Conservation (phyloP, 1,139 yeast species). For the Blastobotrys malaysiensis region DNA sequence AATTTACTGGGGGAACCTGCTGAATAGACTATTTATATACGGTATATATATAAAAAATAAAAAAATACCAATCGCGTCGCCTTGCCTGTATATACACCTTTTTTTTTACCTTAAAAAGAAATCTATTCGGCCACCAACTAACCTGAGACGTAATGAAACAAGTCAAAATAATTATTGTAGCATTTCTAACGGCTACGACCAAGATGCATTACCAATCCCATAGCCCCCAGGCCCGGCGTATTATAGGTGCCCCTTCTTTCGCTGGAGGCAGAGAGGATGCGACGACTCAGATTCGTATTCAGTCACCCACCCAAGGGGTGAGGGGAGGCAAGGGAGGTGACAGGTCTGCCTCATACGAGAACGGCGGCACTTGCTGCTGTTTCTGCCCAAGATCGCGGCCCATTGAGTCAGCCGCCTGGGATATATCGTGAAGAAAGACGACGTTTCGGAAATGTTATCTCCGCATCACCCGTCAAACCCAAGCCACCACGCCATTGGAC, state of each 20-base stretch:
- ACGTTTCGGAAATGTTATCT: not conserved
- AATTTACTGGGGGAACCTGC: not conserved
- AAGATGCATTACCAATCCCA: not conserved
- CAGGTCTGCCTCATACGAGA: not conserved
- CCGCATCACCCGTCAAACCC: not conserved
- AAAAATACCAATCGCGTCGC: not conserved
- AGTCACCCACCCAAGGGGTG: not conserved
- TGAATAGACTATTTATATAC: no score
- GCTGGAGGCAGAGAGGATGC: not conserved
- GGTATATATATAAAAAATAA: not conserved
- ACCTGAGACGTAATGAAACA: not conserved
- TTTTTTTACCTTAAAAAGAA: not conserved
- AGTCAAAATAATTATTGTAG: not conserved
- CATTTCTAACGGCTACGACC: not conserved
- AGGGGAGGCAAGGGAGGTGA: not conserved
- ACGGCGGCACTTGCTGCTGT: not conserved
- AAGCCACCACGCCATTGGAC: not conserved
- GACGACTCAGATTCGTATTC: not conserved
- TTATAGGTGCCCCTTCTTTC: not conserved
- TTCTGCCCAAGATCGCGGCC: not conserved
- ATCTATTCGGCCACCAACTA: not conserved
- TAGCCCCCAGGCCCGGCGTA: not conserved
- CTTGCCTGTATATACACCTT: not conserved
- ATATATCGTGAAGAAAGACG: not conserved
- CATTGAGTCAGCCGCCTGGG: conserved; percentile 1